A percentile compares a stretch with the other conserved stretches of the same genome.
Conservation (phyloP, 2,329 filamentous ascomycete species). For the Nothophoma quercina region DNA sequence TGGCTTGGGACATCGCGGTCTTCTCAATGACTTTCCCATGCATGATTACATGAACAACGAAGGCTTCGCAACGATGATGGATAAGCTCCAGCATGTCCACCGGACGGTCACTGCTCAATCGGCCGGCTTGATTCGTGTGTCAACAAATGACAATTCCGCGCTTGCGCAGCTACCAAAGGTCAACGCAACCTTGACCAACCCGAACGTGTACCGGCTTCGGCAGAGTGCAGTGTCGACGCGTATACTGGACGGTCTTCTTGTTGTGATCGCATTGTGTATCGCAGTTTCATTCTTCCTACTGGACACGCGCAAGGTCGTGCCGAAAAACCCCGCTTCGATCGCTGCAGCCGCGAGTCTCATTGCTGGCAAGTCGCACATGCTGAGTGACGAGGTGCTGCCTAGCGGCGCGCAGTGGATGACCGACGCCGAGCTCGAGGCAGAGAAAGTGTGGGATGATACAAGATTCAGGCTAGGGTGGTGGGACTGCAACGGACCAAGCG, state of each 20-base stretch:
- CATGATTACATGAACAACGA: not conserved
- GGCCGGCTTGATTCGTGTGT: not conserved
- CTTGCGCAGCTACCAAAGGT: not conserved
- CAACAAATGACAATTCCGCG: not conserved
- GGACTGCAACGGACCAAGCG: not conserved
- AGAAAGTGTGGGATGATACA: not conserved
- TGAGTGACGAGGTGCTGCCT: not conserved
- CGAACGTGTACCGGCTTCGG: not conserved
- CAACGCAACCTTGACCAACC: not conserved
- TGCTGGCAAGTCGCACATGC: not conserved
- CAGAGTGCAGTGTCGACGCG: constrained; percentile 1
- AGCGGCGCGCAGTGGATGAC: not conserved
- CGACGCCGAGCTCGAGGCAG: not conserved
- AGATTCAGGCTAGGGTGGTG: constrained; percentile 4
- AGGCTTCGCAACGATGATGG: not conserved
- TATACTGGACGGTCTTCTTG: not conserved
- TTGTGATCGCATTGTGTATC: not conserved
- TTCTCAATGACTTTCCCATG: constrained; percentile 1
- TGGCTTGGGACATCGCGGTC: not conserved
- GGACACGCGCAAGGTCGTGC: not conserved
- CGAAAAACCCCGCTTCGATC: constrained; percentile 1
- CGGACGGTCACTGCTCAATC: constrained; percentile 1
- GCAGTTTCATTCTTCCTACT: not conserved
- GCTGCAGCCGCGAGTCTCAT: not conserved
- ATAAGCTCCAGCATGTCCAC: constrained; percentile 2